Evolutionary conservation across 129 eudicot genomes (phyloP), one percentile per base, ranked within the genome.

Genomic region (Saposhnikovia divaricata): DNA sequence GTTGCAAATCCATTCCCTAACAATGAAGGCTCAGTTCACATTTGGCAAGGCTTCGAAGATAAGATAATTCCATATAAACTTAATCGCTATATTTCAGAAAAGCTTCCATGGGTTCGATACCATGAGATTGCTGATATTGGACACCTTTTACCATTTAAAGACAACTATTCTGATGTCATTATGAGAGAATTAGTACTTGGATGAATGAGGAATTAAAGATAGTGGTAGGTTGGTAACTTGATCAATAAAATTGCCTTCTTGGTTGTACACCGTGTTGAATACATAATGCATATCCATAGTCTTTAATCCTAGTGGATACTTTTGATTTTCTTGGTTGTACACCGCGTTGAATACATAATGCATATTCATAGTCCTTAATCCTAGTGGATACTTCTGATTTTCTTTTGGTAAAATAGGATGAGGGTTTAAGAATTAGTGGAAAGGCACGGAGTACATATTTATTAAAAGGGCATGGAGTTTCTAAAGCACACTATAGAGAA

Each of bases 41-140:
- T 91, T 25, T 91, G 96, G 93, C 93, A 89, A 79, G 96, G 96
- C 3, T 74, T 72, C 0, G 89, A 91, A 4, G 96, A 91, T 69
- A 85, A 66, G 70, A 79, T 91, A 28, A 84, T 89, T 77, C 91
- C 93, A 25, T 77, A 47, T 27, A 50, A 87, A 73, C 14, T 89
- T 10, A 87, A 84, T 12, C 89, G 90, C 0, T 87, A 77, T 79
- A 79, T 91, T 74, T 66, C 89, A 25, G 78, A 85, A 78, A 84
- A 89, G 82, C 89, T 91, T 77, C 87, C 87, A 21, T 91, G 88
- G 90, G 65, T 91, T 74, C 79, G 43, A 84, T 87, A 87, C 80
- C 90, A 91, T 38, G 93, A 89, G 83, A 88, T 91, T 82, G 86
- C 88, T 77, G 87, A 82, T 78, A 77, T 59, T 80, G 93, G 96